Percentiles rank a stretch among this genome's conserved stretches.
These are phyloP conservation scores for Fusarium euwallaceae DNA, from an alignment of 2,329 filamentous ascomycete species.

Conservation along the genomic window DNA sequence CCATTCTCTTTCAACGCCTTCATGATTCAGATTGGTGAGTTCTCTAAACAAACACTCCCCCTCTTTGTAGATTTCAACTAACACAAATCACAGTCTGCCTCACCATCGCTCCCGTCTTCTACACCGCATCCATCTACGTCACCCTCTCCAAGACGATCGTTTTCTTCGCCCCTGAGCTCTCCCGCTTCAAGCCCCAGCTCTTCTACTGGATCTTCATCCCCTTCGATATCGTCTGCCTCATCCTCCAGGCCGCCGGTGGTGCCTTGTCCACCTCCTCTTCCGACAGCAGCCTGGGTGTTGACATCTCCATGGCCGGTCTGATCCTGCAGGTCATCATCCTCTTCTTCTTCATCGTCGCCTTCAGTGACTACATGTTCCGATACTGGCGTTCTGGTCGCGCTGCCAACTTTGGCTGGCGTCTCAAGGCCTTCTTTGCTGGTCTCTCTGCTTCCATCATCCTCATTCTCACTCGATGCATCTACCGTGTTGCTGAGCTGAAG, in stretches of 20 bases:
- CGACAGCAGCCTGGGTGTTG: constrained; percentile 53
- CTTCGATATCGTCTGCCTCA: constrained; percentile 68
- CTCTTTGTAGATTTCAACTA: neutral
- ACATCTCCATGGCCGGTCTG: constrained; percentile 65
- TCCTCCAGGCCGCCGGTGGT: constrained; percentile 69
- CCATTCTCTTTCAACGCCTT: constrained; percentile 72
- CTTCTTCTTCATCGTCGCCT: constrained; percentile 62
- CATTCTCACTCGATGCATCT: constrained; percentile 73
- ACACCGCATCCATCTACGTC: constrained; percentile 76
- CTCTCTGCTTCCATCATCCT: constrained; percentile 67
- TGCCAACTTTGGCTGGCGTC: constrained; percentile 46
- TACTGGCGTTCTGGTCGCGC: constrained; percentile 51
- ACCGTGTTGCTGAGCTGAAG: constrained; percentile 74
- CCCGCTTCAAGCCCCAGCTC: constrained; percentile 58
- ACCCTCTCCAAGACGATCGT: constrained; percentile 64
- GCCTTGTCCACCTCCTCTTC: constrained; percentile 59
- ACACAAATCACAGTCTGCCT: constrained; percentile 61
- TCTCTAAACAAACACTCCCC: neutral
- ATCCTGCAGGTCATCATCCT: constrained; percentile 70
- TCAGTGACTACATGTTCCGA: constrained; percentile 64
- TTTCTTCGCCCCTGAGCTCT: constrained; percentile 55
- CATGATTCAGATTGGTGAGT: constrained; percentile 73
- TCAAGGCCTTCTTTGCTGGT: constrained; percentile 64
- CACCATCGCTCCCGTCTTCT: constrained; percentile 62
- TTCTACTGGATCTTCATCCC: constrained; percentile 66